Evolutionary conservation across 164 flowering plant species (phyloP).

Genomic region (Sextonia rubra): DNA sequence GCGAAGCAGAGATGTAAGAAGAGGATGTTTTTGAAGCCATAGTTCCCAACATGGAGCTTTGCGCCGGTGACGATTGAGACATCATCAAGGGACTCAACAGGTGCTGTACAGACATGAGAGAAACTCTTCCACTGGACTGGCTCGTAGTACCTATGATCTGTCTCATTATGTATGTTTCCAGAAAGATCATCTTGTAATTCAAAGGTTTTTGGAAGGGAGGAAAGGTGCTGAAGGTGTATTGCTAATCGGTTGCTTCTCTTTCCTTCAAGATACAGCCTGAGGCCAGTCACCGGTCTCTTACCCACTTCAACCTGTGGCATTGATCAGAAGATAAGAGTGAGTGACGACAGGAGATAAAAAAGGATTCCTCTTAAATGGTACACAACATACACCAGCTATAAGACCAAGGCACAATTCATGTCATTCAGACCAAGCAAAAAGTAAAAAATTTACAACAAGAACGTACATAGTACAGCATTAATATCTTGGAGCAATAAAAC

Average conservation of each 20-base stretch:
- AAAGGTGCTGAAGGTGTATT: conserved; percentile 87
- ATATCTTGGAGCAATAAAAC: no score
- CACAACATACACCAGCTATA: no score
- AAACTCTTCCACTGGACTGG: conserved; percentile 87
- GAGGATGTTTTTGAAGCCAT: conserved; percentile 69
- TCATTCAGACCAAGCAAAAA: no score
- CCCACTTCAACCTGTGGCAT: conserved; percentile 75
- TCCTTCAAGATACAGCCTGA: conserved; percentile 79
- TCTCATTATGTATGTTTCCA: conserved; percentile 33
- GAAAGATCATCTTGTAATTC: conserved; percentile 51
- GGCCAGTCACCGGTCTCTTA: conserved; percentile 80
- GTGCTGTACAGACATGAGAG: conserved; percentile 97
- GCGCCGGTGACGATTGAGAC: conserved; percentile 87
- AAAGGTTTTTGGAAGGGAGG: conserved; percentile 69
- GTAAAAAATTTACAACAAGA: no score
- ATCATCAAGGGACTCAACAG: conserved; percentile 80
- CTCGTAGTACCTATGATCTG: conserved; percentile 70
- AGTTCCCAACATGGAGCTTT: conserved; percentile 64
- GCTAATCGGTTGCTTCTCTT: conserved; percentile 74
- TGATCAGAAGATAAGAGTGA: background rate
- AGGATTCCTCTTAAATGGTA: background rate
- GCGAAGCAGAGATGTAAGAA: conserved; percentile 77
- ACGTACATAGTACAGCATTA: no score
- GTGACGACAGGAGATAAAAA: background rate
- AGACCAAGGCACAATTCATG: no score